A percentile compares a stretch with the other conserved stretches of the same genome.
Conservation (phyloP, 2,329 filamentous ascomycete genomes). For the Aspergillus quadricinctus region DNA sequence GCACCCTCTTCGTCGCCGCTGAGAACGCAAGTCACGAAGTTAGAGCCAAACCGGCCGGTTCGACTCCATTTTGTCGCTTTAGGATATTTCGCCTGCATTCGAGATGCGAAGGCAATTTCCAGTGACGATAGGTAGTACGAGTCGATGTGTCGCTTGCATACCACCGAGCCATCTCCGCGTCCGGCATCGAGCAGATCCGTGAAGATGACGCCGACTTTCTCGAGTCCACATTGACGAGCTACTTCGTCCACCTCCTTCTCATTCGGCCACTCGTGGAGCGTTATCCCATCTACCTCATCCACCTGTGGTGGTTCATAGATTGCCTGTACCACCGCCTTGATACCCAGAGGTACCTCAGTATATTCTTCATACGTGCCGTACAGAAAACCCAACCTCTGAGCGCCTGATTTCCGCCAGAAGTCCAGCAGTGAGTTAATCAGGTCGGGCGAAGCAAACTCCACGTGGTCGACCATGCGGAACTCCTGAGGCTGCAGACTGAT, state of each 20-base stretch:
- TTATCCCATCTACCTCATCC: slow-evolving; percentile 83
- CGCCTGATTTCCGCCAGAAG: slow-evolving; percentile 81
- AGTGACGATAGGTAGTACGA: slow-evolving; percentile 92
- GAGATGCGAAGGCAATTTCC: slow-evolving; percentile 83
- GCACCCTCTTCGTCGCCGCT: slow-evolving; percentile 87
- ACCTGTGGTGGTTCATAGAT: slow-evolving; percentile 95
- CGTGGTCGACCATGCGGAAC: slow-evolving; percentile 96
- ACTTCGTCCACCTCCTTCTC: slow-evolving; percentile 77
- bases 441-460: slow-evolving; percentile 82
- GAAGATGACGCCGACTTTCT: slow-evolving; percentile 89
- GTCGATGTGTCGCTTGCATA: slow-evolving; percentile 94
- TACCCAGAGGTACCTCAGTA: slow-evolving; percentile 82
- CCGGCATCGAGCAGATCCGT: slow-evolving; percentile 85
- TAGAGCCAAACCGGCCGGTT: slow-evolving; percentile 86
- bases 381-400: slow-evolving; percentile 81
- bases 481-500: slow-evolving; percentile 91
- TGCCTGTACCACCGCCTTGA: slow-evolving; percentile 93
- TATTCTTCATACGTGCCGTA: slow-evolving; percentile 93
- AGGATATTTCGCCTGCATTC: slow-evolving; percentile 81
- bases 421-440: slow-evolving; percentile 88
- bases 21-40: slow-evolving; percentile 93
- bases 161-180: slow-evolving; percentile 73
- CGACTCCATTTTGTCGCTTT: slow-evolving; percentile 96
- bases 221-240: slow-evolving; percentile 75
- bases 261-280: slow-evolving; percentile 77